Evolutionary conservation across 1,139 yeast species (phyloP).

Genomic region (Hemisphaericaspora subhashii): DNA sequence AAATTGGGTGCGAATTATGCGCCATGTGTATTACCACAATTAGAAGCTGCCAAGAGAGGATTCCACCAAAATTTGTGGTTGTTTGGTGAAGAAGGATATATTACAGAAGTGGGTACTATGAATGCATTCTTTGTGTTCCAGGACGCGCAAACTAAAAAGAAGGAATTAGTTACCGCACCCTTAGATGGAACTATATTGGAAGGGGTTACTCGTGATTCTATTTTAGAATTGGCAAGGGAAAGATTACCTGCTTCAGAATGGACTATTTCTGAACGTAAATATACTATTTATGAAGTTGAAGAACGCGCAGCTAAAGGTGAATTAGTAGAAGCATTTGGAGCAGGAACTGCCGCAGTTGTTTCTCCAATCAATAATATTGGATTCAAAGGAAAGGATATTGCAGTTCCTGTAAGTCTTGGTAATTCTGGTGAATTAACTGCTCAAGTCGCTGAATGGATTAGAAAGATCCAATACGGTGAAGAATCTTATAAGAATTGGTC

Average conservation of each 20-base stretch:
- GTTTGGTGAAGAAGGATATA: constrained; percentile 83
- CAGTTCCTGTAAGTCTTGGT: constrained; percentile 77
- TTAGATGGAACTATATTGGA: constrained; percentile 94
- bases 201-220: constrained; percentile 94
- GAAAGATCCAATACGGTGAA: constrained; percentile 85
- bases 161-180: constrained; percentile 94
- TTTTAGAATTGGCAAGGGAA: constrained; percentile 72
- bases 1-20: constrained; percentile 98
- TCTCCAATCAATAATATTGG: constrained; percentile 90
- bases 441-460: constrained; percentile 80
- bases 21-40: constrained; percentile 87
- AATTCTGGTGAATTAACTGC: constrained; percentile 83
- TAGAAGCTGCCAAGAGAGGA: constrained; percentile 83
- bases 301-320: constrained; percentile 77
- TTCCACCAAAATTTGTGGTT: constrained; percentile 96
- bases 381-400: constrained; percentile 68
- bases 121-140: constrained; percentile 85
- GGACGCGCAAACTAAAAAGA: constrained; percentile 65
- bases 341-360: constrained; percentile 97
- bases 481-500: constrained; percentile 66
- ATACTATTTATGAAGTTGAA: constrained; percentile 74
- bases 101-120: constrained; percentile 98
- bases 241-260: constrained; percentile 73
- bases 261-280: constrained; percentile 79
- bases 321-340: constrained; percentile 91